phyloP scores from a whole-genome alignment of 768 basidiomycete genomes.

The Boletus eberwhitei region DNA sequence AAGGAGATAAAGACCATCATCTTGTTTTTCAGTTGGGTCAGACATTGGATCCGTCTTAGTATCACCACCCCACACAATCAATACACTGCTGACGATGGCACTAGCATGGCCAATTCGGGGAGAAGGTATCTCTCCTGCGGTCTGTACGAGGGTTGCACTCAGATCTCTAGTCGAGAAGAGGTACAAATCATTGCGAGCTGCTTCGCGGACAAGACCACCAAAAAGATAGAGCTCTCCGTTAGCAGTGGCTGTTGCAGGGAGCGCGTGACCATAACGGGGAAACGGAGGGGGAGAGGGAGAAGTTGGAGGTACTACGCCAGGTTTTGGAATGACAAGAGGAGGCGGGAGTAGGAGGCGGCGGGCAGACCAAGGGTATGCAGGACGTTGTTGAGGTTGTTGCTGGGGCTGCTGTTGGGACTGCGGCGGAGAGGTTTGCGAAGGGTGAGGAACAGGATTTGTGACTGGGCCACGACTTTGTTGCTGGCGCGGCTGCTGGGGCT shows the following conservation, averaged over 20 bases:
- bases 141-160: constrained; percentile 79
- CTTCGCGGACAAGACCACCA: constrained; percentile 91
- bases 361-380: constrained; percentile 81
- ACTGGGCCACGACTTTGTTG: constrained; percentile 35
- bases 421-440: constrained; percentile 30
- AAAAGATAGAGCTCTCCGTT: constrained; percentile 93
- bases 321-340: constrained; percentile 60
- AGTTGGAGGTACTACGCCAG: constrained; percentile 59
- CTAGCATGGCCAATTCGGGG: constrained; percentile 95
- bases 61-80: constrained; percentile 98
- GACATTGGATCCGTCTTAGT: constrained; percentile 74
- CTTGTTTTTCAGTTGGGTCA: constrained; percentile 70
- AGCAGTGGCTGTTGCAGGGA: constrained; percentile 74
- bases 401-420: constrained; percentile 33
- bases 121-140: constrained; percentile 82
- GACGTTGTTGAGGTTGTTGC: constrained; percentile 42
- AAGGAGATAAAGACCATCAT: constrained; percentile 89
- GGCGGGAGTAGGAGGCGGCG: constrained; percentile 69
- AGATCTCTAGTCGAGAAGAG: constrained; percentile 79
- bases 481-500: constrained; percentile 35
- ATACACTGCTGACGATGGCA: constrained; percentile 91
- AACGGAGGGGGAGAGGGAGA: constrained; percentile 84
- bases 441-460: constrained; percentile 27
- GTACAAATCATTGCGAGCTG: constrained; percentile 90
- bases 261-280: constrained; percentile 93